Percentiles rank a stretch among this genome's conserved stretches.
Evolutionary conservation across 2,329 filamentous ascomycete genomes (phyloP).

Genomic region (Epichloe amarillans): DNA sequence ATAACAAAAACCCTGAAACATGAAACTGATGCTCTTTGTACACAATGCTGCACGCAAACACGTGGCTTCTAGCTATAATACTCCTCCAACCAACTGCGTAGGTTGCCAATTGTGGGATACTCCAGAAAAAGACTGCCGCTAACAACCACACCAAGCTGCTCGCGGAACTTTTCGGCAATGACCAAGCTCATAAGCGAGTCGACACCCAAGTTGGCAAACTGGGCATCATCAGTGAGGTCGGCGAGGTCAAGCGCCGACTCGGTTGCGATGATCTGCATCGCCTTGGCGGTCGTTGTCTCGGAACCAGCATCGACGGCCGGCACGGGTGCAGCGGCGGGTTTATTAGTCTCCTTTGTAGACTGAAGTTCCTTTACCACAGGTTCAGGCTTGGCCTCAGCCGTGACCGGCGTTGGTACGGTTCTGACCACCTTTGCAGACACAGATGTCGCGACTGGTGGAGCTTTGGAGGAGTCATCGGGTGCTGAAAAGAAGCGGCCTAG

Average conservation of each 20-base stretch:
- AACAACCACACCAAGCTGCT: conserved; percentile 41
- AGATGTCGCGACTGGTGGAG: too few species aligned
- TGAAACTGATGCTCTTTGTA: too few species aligned
- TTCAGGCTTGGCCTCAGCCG: too few species aligned
- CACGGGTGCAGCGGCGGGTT: conserved; percentile 7
- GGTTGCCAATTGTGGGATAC: conserved; percentile 37
- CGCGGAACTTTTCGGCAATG: conserved; percentile 39
- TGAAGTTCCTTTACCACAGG: too few species aligned
- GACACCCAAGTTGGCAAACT: conserved; percentile 42
- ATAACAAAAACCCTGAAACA: too few species aligned
- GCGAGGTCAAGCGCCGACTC: conserved; percentile 40
- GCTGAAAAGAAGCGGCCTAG: conserved; percentile 51
- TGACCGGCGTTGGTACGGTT: too few species aligned
- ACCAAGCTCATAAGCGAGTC: conserved; percentile 48
- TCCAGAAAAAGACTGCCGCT: conserved; percentile 39
- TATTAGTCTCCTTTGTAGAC: too few species aligned
- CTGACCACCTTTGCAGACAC: too few species aligned
- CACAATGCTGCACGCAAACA: too few species aligned
- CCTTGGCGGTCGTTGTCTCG: conserved; percentile 15
- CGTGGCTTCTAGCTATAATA: conserved; percentile 10
- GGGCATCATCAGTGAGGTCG: conserved; percentile 41
- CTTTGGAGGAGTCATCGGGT: too few species aligned
- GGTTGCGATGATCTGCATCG: conserved; percentile 40
- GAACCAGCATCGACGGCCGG: conserved; percentile 7
- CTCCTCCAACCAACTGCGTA: conserved; percentile 31